These are phyloP conservation scores for Bryum argenteum DNA, from an alignment of 225 moss, liverwort and hornwort genomes.

Conservation along the genomic window DNA sequence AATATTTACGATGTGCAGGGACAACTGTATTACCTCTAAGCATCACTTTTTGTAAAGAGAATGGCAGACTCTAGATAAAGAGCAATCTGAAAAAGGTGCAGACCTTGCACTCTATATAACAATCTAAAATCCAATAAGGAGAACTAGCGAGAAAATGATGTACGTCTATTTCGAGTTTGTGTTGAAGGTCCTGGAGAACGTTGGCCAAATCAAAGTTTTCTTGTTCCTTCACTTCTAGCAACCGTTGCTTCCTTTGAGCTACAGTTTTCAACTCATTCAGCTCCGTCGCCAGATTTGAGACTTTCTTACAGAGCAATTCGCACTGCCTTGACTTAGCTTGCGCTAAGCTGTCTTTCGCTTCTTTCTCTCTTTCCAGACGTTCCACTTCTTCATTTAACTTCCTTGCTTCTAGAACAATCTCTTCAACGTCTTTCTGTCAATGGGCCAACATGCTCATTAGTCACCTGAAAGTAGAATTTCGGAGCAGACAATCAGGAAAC, in stretches of 20 bases:
- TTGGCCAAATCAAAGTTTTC: constrained; percentile 52
- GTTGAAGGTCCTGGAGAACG: constrained; percentile 52
- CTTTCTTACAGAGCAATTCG: constrained; percentile 49
- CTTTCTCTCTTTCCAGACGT: constrained; percentile 50
- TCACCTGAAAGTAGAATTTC: background rate
- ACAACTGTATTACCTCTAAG: background rate
- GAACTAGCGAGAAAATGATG: background rate
- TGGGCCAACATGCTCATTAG: constrained; percentile 3
- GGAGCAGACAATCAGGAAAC: background rate
- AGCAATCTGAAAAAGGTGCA: background rate
- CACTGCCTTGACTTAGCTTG: constrained; percentile 54
- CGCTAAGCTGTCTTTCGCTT: constrained; percentile 44
- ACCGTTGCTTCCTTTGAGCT: constrained; percentile 53
- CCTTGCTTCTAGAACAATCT: constrained; percentile 46
- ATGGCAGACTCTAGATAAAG: background rate
- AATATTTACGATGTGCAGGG: background rate
- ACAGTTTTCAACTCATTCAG: constrained; percentile 50
- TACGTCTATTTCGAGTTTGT: constrained; percentile 51
- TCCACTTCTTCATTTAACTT: constrained; percentile 55
- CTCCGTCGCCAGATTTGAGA: constrained; percentile 55
- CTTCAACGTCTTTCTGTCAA: constrained; percentile 43
- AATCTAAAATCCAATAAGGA: background rate
- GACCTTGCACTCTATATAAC: background rate
- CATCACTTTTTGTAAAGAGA: background rate
- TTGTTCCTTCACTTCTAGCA: constrained; percentile 58